Base-by-base conservation (phyloP, 2,329 filamentous ascomycete species). In the Claviceps sp. region DNA sequence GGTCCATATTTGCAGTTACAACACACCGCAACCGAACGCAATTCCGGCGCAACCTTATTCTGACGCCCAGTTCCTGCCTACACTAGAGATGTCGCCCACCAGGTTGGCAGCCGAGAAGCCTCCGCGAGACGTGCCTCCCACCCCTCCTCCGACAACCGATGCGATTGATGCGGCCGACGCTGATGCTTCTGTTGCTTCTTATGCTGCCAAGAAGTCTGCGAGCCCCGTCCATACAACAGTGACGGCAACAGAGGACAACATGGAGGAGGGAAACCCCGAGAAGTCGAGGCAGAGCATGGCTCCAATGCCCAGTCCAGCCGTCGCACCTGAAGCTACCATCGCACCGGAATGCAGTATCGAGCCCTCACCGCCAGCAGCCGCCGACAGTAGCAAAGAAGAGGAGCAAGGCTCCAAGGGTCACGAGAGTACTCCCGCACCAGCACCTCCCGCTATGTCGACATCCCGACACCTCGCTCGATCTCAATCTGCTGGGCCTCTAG, bases 61-160 rank as follows among this genome's bases (percentile, higher is more conserved):
- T 8, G 61, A 63, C 19, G 55, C 50, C 8, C 57, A 58, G 17
- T 58, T 57, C 16, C 53, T 66, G 5, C 61, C 62, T 47, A 58
- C 58, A 10, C 26, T 63, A 8, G 61, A 59, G 26, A 57, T 59
- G 43, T 54, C 55, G 4, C 56, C 56, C 39, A 17, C 50, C 30
- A 43, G 57, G 43, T 26, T 53, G 52, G 34, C 55, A 50, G 42
- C 48, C 55, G 54, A 56, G 24, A 63, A 61, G 40, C 58, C 59
- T 5, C 61, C 59, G n/a, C 61, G 60, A 6, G 56, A 42, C 11
- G 57, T 64, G 52, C 64, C 60, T 48, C 65, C 64, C n/a, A 70
- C 68, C 24, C 68, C 68, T 42, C 68, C 68, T 24, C 66, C 67
- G 22, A 70, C 68, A 5, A 70, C 68, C 5, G 68, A 70, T 54